phyloP scores from a whole-genome alignment of 73 alveolate species.

The Stentor coeruleus region DNA sequence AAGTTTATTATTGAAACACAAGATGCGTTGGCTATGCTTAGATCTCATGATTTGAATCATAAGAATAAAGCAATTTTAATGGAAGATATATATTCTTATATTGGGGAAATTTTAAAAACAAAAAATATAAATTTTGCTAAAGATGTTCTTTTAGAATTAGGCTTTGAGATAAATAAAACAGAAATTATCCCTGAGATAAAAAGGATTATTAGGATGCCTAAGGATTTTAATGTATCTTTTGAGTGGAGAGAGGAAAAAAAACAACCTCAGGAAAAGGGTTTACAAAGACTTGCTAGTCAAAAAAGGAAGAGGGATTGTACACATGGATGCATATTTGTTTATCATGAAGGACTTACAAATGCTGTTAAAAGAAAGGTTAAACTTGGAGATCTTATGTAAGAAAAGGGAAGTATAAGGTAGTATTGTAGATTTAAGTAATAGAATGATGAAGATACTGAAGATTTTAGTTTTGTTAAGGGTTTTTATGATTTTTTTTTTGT shows the following conservation, averaged over 20 bases:
- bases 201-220: background rate
- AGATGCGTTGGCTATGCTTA: background rate
- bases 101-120: no score
- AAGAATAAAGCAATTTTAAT: background rate
- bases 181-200: background rate
- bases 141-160: background rate
- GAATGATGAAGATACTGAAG: no score
- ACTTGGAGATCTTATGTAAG: background rate
- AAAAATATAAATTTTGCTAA: background rate
- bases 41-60: background rate
- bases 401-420: background rate
- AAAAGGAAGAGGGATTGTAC: conserved; percentile 2
- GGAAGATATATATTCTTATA: background rate
- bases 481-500: no score
- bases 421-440: no score
- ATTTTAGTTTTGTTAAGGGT: no score
- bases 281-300: background rate
- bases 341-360: conserved; percentile 22
- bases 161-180: background rate
- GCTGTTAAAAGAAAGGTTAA: conserved; percentile 14
- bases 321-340: background rate
- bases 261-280: background rate
- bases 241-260: background rate
- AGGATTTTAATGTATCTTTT: background rate
- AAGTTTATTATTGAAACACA: background rate